Base-by-base conservation (phyloP, 2,329 filamentous ascomycete genomes). In the Nectriaceae sp. region DNA sequence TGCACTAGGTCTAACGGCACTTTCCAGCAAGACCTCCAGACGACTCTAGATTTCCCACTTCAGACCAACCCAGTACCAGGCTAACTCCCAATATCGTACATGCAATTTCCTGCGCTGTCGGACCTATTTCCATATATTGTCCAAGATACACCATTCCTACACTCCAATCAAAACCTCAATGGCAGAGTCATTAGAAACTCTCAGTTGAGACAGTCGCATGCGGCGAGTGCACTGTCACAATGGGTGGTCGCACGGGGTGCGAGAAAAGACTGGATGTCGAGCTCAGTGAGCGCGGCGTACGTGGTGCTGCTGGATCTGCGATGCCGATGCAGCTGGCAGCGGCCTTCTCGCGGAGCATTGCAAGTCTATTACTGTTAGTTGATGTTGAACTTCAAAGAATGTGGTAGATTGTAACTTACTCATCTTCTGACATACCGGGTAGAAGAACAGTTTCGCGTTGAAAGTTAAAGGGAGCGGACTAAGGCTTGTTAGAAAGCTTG, bases 401-500 rank as follows among this genome's bases (percentile, higher is more conserved):
- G 22, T 42, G 36, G 35, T n/a, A n/a, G n/a, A n/a, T 33, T 5
- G 4, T 2, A 24, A 70, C 80, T 66, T 74, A 84, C 80, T 85
- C 80, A 56, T 83, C 78, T 54, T 81, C 73, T 39, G 77, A 78
- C 36, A 84, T 70, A 33, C 81, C 82, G 3, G 79, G 79, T 13
- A 84, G 67, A 37, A 66, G 67, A 35, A 77, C 70, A n/a, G 72
- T 67, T 60, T 82, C 78, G 49, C 75, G 75, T 61, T 78, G 77
- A 60, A 84, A 78, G 63, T 83, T 73, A 66, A 80, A 85, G 0
- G 82, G 82, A 10, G 75, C 75, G 42, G 80, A 83, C 81, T 84
- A 50, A n/a, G n/a, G 41, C 8, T 11, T 40, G 54, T 67, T 55
- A 65, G 66, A 49, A 39, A n/a, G 18, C 21, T 43, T 6, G 22